Evolutionary conservation across 1,284 basidiomycete genomes (phyloP), one percentile per base, ranked within the genome.

Genomic region (Caloboletus inedulis): DNA sequence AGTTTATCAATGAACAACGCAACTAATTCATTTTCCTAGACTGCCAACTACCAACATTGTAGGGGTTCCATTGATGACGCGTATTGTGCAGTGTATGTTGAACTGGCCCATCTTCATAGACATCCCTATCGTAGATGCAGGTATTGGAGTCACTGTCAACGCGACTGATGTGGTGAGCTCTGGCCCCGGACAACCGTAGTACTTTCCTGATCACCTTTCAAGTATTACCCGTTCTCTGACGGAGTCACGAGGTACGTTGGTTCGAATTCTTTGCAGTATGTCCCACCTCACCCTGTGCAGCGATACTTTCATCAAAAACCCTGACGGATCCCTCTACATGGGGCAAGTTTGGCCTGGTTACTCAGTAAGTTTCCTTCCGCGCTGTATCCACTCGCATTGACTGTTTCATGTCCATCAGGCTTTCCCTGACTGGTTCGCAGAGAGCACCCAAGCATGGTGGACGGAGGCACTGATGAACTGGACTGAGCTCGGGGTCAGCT

Each of bases 391-490:
- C 29, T 36, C 4, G 14, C 33, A 12, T 33, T 48, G 33, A 53
- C 4, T 33, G 2, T 19, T 30, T 31, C 5, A 14, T 34, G 27
- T 7, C 34, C 30, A 35, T 44, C 36, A 77, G 77, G 75, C 72
- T 13, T 87, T 84, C 67, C 82, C 84, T 0, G 86, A 89, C 62
- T 89, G 85, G 85, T 86, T 88, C 60, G 74, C 76, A 34, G 70
- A 77, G 16, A 79, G 81, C 47, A 77, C 81, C 0, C 75, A 78
- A 56, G 52, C 68, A 18, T 84, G 78, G 73, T 86, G 83, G 83
- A 78, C 76, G 1, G 77, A 82, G 25, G 78, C 77, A 4, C 68
- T 87, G 53, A 61, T 50, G 37, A 87, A 88, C 63, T 87, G 84
- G 82, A 77, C 73, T 14, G 59, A 71, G n/a, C 62, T 72, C 3